Conservation (phyloP, 2,329 filamentous ascomycete genomes). For the Paracorniculantispora psalliotae region DNA sequence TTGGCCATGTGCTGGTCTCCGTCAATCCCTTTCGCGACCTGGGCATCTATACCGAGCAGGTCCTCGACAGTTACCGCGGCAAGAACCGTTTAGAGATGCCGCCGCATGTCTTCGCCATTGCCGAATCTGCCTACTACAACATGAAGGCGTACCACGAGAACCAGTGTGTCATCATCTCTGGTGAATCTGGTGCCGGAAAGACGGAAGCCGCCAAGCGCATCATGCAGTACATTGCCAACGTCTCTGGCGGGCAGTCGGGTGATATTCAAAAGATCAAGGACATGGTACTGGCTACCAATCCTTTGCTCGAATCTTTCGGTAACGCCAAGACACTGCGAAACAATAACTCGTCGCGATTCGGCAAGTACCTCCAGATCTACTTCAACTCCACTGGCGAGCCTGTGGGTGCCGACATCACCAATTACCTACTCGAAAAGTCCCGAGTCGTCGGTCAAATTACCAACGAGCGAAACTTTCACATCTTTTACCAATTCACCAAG, state of each 20-base stretch:
- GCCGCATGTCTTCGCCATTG: slow-evolving; percentile 95
- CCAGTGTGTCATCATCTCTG: slow-evolving; percentile 98
- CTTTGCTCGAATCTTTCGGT: slow-evolving; percentile 92
- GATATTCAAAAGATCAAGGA: slow-evolving; percentile 97
- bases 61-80: slow-evolving; percentile 89
- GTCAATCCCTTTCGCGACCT: slow-evolving; percentile 97
- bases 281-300: slow-evolving; percentile 98
- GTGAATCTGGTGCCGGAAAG: slow-evolving; percentile 96
- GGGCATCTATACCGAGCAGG: slow-evolving; percentile 94
- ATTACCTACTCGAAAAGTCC: slow-evolving; percentile 93
- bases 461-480: slow-evolving; percentile 98
- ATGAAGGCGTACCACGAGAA: slow-evolving; percentile 99
- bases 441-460: slow-evolving; percentile 91
- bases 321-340: slow-evolving; percentile 97
- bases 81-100: slow-evolving; percentile 95
- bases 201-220: slow-evolving; percentile 97
- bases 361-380: slow-evolving; percentile 95
- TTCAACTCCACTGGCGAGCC: slow-evolving; percentile 91
- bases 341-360: slow-evolving; percentile 98
- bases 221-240: slow-evolving; percentile 99
- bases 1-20: slow-evolving; percentile 97
- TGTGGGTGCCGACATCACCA: slow-evolving; percentile 94
- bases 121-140: slow-evolving; percentile 96
- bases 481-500: slow-evolving; percentile 99
- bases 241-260: slow-evolving; percentile 77